Percentiles rank a stretch among this genome's conserved stretches.
phyloP scores from a whole-genome alignment of 495 filamentous ascomycete genomes.

The Penicillium maclennaniae region DNA sequence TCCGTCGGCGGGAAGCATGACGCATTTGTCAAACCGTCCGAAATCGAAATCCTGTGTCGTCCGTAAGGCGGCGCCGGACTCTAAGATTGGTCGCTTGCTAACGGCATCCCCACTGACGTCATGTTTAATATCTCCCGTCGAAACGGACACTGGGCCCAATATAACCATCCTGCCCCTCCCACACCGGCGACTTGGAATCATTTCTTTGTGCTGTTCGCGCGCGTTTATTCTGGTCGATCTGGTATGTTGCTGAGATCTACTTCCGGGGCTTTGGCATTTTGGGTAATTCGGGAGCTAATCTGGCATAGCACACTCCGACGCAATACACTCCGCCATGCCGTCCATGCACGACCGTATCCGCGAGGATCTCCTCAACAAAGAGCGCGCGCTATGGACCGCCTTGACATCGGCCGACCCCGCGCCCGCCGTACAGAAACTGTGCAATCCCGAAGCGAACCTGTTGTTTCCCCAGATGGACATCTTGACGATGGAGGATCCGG shows the following conservation, averaged over 20 bases:
- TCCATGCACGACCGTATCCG: constrained; percentile 45
- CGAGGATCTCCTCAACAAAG: constrained; percentile 37
- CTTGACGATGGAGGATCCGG: constrained; percentile 31
- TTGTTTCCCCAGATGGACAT: constrained; percentile 39
- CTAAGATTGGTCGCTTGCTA: background rate
- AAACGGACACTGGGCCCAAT: background rate
- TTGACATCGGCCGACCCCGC: constrained; percentile 42
- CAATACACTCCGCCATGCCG: constrained; percentile 24
- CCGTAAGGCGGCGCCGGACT: too few relatives aligned
- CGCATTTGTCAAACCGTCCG: constrained; percentile 16
- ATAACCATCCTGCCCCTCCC: constrained; percentile 1
- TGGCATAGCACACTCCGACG: background rate
- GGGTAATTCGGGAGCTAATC: background rate
- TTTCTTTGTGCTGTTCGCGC: background rate
- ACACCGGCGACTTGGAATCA: background rate
- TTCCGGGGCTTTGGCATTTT: background rate
- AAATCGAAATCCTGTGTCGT: background rate
- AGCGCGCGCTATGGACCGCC: constrained; percentile 42
- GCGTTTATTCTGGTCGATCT: background rate
- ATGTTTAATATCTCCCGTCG: constrained; percentile 18
- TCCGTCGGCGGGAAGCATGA: constrained; percentile 19
- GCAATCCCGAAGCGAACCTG: constrained; percentile 32
- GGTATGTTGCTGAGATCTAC: background rate
- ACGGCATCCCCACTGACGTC: constrained; percentile 25
- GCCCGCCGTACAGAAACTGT: constrained; percentile 37